phyloP scores from a whole-genome alignment of 1,284 basidiomycete genomes.

The Ustilago loliicola region DNA sequence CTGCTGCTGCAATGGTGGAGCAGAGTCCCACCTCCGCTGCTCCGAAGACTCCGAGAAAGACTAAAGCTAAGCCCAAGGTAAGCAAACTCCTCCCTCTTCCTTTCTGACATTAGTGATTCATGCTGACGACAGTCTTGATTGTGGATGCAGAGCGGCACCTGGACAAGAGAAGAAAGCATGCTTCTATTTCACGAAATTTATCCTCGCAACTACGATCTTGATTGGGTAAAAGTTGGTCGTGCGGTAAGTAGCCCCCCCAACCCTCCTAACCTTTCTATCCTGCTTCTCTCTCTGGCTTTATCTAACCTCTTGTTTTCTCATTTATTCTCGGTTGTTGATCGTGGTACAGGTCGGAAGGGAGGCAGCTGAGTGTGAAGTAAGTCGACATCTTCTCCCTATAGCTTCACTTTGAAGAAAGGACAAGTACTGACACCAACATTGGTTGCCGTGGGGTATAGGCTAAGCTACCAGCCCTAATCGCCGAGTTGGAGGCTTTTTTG shows the following conservation, averaged over 20 bases:
- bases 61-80: slow-evolving; percentile 12
- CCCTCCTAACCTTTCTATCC: too few species aligned
- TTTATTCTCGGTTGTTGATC: not conserved
- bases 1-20: not conserved
- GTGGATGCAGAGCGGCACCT: not conserved
- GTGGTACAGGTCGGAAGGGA: slow-evolving; percentile 24
- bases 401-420: not conserved
- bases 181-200: slow-evolving; percentile 24
- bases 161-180: slow-evolving; percentile 30
- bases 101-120: not conserved
- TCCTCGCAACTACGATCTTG: slow-evolving; percentile 4
- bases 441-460: slow-evolving; percentile 14
- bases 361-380: slow-evolving; percentile 27
- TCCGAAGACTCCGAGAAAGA: not conserved
- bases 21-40: not conserved
- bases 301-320: too few species aligned
- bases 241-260: not conserved
- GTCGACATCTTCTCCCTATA: slow-evolving; percentile 1
- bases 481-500: slow-evolving; percentile 15
- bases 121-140: not conserved
- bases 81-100: not conserved
- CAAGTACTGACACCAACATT: not conserved
- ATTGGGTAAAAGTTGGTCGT: slow-evolving; percentile 21
- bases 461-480: slow-evolving; percentile 12
- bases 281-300: too few species aligned